phyloP scores from a whole-genome alignment of 2,329 filamentous ascomycete genomes.

The Acrodontium crateriforme region DNA sequence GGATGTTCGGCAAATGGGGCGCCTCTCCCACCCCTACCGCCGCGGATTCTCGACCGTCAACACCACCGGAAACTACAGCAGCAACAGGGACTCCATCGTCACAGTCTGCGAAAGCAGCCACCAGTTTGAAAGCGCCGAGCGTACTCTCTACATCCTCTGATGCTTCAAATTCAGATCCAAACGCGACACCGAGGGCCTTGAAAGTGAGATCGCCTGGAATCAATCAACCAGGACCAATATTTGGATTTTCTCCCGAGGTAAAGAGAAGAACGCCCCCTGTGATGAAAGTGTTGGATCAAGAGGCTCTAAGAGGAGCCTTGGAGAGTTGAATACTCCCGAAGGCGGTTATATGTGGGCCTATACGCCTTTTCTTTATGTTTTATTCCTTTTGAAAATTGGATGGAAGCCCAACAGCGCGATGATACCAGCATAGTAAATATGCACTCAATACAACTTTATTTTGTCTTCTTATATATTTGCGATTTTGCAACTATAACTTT shows the following conservation, averaged over 20 bases:
- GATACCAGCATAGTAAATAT: conserved; percentile 1
- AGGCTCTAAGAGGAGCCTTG: conserved; percentile 36
- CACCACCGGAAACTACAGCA: conserved; percentile 4
- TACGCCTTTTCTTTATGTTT: too few species aligned
- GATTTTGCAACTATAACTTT: conserved; percentile 15
- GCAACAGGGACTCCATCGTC: conserved; percentile 5
- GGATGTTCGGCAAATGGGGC: conserved; percentile 52
- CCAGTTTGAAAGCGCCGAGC: conserved; percentile 5
- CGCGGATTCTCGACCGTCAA: too few species aligned
- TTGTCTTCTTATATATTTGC: not conserved
- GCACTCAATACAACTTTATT: too few species aligned
- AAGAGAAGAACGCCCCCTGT: conserved; percentile 40
- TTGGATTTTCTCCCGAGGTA: conserved; percentile 51
- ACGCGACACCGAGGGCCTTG: conserved; percentile 24
- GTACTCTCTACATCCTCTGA: conserved; percentile 2
- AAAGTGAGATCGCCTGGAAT: conserved; percentile 51
- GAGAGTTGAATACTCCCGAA: conserved; percentile 1
- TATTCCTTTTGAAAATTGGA: too few species aligned
- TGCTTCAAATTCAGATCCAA: conserved; percentile 11
- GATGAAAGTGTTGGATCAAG: conserved; percentile 43
- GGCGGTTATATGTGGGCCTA: not conserved
- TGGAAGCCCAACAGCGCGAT: not conserved
- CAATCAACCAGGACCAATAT: conserved; percentile 62
- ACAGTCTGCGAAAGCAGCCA: conserved; percentile 3
- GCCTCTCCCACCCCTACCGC: conserved; percentile 32